Evolutionary conservation across 169 alveolate genomes (phyloP), one percentile per base, ranked within the genome.

Genomic region (Besnoitia besnoiti): DNA sequence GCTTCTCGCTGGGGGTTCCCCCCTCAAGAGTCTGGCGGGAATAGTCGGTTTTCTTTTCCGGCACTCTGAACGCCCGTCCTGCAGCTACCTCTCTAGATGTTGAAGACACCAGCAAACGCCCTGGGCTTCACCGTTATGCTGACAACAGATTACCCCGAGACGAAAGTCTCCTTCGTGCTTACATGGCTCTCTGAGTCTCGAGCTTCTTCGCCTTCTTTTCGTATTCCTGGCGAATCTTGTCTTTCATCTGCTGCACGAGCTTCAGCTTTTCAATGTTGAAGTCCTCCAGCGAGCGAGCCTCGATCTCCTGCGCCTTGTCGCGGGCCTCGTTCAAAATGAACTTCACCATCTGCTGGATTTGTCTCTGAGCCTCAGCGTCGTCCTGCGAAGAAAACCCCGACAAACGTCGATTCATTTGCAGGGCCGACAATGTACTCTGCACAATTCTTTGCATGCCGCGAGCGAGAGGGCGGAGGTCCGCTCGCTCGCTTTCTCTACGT

Each of bases 251-350:
- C 92, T 97, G 99, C 33, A 98, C 98, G 76, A 97, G 92, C 90
- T 97, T 97, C 95, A 98, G 94, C 93, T 98, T 98, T 79, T 98
- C 99, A 55, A 98, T 96, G 91, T 98, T 98, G 93, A 97, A 98
- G 90, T 98, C 99, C 94, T 98, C 99, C 85, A 96, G 79, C 24
- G 99, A 98, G 55, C 97, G 97, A 12, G 99, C 98, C 85, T 97
- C 99, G 42, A 98, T 97, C 93, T 97, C 99, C 91, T 97, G 98
- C 0, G 99, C 98, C 89, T 98, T 98, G 95, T 98, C 99, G 92
- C 97, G 96, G 39, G 99, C 99, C 91, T 98, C 99, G 93, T 98
- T 97, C 79, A 98, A 93, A 93, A 98, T 98, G 97, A 98, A 98
- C 96, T 96, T 96, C 39, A 97, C 98, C 99, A 98, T 98, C 93